Conservation (phyloP, 139 green algal genomes). For the Microglena sp. region DNA sequence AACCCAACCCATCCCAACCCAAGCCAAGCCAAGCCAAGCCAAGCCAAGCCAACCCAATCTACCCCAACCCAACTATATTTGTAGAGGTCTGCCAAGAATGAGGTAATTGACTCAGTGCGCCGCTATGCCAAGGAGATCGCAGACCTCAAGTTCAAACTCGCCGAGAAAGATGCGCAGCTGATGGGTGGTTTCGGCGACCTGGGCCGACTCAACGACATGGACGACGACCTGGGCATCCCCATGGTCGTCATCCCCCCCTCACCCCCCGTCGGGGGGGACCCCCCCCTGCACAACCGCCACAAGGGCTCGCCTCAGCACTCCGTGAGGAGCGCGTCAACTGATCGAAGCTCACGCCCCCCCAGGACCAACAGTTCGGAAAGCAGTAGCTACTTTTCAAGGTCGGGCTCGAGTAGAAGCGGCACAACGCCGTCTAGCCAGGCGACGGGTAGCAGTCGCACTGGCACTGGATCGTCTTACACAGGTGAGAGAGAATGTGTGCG, state of each 20-base stretch:
- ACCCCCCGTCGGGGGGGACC: neutral
- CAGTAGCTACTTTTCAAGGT: neutral
- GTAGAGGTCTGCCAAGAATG: neutral
- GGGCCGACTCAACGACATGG: slow-evolving; percentile 6
- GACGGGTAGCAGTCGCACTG: too few species aligned
- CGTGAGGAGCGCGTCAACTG: neutral
- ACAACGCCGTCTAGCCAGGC: too few species aligned
- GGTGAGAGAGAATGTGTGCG: too few species aligned
- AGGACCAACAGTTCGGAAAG: neutral
- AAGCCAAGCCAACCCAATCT: too few species aligned
- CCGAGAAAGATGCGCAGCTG: slow-evolving; percentile 42
- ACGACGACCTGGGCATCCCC: slow-evolving; percentile 12
- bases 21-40: too few species aligned
- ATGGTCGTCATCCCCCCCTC: slow-evolving; percentile 9
- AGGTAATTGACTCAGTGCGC: neutral
- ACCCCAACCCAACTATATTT: too few species aligned
- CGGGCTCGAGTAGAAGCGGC: too few species aligned
- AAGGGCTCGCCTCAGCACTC: neutral
- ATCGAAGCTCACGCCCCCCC: neutral
- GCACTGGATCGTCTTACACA: too few species aligned
- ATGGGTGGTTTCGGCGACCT: slow-evolving; percentile 51
- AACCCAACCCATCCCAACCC: too few species aligned
- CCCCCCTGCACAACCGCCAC: neutral
- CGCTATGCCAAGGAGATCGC: slow-evolving; percentile 45
- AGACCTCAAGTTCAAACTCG: slow-evolving; percentile 29